Base-by-base conservation (phyloP, 495 filamentous ascomycete genomes). In the Hypoxylon trugodes region DNA sequence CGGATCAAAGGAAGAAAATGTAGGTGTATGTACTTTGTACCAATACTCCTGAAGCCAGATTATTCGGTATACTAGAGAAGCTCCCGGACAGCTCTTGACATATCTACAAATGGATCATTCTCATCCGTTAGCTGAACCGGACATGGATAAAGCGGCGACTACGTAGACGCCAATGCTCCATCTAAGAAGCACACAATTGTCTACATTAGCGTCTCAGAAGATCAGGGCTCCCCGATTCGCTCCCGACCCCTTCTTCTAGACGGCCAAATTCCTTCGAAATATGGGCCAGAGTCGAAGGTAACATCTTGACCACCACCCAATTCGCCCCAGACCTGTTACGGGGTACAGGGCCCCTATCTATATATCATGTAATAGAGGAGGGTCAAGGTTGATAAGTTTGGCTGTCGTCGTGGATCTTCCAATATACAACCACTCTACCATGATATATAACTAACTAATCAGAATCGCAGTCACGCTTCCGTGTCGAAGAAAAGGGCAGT, bases 341-440 rank as follows among this genome's bases (percentile, higher is more conserved):
- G 35, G 46, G 16, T 5, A 38, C 35, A 36, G 26, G n/a, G n/a
- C n/a, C n/a, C n/a, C n/a, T 19, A 46, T 48, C 41, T 61, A 36
- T 47, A 61, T 59, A 47, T 61, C 51, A 55, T 66, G 52, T 61
- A 60, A 66, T 58, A 57, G 64, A 62, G 33, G 48, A 59, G 58
- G 42, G 43, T 56, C 22, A 56, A 32, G 33, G 48, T 15, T 56
- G 36, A 56, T 65, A 56, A 46, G 55, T 52, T 30, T 21, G 19
- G 38, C 35, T 24, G 41, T n/a, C n/a, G 32, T 2, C 46, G 25
- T 49, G 30, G 19, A 41, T 50, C 30, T 45, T 56, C 45, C 54
- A 54, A 60, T 64, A 38, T 56, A 52, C 50, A 32, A 15, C 50
- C 51, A 58, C 58, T 68, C 59, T 68, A 59, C 47, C 13, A 24